Evolutionary conservation across 1,139 yeast species (phyloP), one percentile per base, ranked within the genome.

Genomic region (Scheffersomyces illinoinensis): DNA sequence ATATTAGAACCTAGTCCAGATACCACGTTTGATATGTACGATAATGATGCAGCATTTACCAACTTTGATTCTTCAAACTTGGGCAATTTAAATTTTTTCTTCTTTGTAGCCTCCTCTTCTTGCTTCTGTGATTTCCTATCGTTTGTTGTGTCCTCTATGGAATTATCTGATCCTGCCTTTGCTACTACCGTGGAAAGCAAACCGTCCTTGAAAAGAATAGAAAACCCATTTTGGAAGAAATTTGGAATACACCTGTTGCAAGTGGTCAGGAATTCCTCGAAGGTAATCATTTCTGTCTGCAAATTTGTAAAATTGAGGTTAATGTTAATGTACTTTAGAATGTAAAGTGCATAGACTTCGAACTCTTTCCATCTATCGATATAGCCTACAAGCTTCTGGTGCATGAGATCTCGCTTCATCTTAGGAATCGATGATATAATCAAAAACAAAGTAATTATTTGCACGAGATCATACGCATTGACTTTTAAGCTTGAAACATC

Each of bases 241-340:
- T 72, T 65, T 0, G 83, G 81, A 5, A 82, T 66, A 2, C 78
- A 68, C 0, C 66, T 57, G 1, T 62, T 59, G 2, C 83, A 62
- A 0, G 75, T 75, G 2, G 59, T 56, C 3, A 66, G 59, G 63
- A 85, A 84, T 53, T 80, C 77, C 0, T 65, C 60, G 60, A 66
- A 79, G 0, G 71, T 59, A 2, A 88, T 72, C 0, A 57, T 57
- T 14, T 60, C 57, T 0, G 64, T 56, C 1, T 63, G 56, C 2
- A 74, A 56, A 56, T 73, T 76, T 0, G 66, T 58, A 0, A 58
- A 51, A 0, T 67, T 68, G 23, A 80, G 66, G 7, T 66, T 64
- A 6, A 76, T 60, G 56, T 81, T 76, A 66, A 87, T 75, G n/a
- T 84, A 78, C 56, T 83, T 71, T n/a, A 87, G 58, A 17, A 88